Evolutionary conservation across 352 stramenopile species (phyloP), one percentile per base, ranked within the genome.

Genomic region (Phytophthora tubulina): DNA sequence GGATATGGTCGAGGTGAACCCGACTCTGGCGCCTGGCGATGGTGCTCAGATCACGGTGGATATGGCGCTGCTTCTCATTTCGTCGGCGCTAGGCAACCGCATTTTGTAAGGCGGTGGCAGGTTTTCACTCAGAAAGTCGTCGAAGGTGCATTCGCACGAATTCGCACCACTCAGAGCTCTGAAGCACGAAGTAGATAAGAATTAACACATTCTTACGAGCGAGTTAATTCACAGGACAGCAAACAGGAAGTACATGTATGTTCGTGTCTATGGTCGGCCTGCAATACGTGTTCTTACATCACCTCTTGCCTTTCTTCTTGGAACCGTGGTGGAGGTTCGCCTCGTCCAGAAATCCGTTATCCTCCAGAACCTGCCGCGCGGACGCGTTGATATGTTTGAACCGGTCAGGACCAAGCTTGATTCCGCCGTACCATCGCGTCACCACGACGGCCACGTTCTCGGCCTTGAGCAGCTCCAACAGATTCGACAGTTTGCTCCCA

Each of bases 1-100:
- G 32, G 96, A 99, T 75, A 97, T 99, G 82, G 96, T 99, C 6
- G 96, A 99, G 81, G 82, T 99, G n/a, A 99, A 99, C 82, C 85
- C 93, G 39, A 94, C 75, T 53, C 79, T 99, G 54, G 92, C 94
- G 5, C 86, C 97, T 31, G 94, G 87, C 27, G 72, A 86, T 35
- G 95, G 95, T 10, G 95, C 93, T 27, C 82, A 92, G 58, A 91
- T 97, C 74, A 99, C 96, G 4, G 85, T 99, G 61, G 94, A 98
- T 75, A 91, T 99, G 73, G 95, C 92, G 51, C 72, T 98, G 55
- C 78, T 97, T 65, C 84, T 99, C 39, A 94, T 99, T 54, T 95
- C 89, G 17, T 98, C 94, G 56, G 88, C 97, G 31, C 86, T 98
- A 50, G 96, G 96, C 52, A 98, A 98, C 67, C 86, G 89, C 61